Conservation (phyloP, 306 rosid species). For the Betula pendula region DNA sequence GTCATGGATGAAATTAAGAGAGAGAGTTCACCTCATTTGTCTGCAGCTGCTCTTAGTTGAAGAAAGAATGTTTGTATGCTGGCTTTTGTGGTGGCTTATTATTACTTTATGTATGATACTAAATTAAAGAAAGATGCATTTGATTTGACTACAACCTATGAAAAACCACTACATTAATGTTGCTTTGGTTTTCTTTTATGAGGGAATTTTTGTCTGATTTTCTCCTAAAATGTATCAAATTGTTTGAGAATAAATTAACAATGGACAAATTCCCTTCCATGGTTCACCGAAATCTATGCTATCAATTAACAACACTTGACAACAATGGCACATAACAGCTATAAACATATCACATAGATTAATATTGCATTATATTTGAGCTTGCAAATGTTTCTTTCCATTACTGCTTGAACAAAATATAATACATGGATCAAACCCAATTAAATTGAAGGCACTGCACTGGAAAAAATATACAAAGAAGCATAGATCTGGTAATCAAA, state of each 20-base stretch:
- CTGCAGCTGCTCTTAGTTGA: no score
- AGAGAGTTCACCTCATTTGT: no score
- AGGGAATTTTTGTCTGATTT: no score
- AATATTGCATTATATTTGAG: neutral
- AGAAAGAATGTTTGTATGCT: no score
- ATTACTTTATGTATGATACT: no score
- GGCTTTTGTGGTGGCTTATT: no score
- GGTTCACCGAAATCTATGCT: neutral
- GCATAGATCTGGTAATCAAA: slow-evolving; percentile 68
- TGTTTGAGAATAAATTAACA: neutral
- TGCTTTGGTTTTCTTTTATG: no score
- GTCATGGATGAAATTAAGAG: no score
- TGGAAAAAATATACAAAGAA: neutral
- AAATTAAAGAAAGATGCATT: no score
- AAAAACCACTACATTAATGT: no score
- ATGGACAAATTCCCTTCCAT: neutral
- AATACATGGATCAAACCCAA: neutral
- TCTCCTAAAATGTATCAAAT: neutral
- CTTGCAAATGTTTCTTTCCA: neutral
- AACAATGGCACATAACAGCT: neutral
- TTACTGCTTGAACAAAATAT: neutral
- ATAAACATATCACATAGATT: no score
- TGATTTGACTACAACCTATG: no score
- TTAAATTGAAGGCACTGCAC: neutral
- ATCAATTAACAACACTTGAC: neutral